Conservation (phyloP, 441 rosid genomes). For the Eutrema salsugineum region DNA sequence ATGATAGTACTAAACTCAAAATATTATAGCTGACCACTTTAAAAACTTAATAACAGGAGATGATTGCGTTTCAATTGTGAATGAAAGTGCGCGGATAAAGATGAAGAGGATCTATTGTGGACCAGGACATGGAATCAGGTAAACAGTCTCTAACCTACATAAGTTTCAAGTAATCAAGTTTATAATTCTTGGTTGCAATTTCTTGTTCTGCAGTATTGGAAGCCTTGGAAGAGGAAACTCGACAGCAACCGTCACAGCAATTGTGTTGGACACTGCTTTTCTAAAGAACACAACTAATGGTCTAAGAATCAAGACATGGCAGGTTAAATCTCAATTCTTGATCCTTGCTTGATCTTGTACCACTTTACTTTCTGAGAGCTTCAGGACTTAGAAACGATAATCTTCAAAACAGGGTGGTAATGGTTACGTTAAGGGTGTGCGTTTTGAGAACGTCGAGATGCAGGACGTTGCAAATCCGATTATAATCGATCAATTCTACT, state of each 20-base stretch:
- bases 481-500: constrained; percentile 93
- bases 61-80: constrained; percentile 92
- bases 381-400: neutral
- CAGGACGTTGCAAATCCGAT: constrained; percentile 83
- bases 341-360: neutral
- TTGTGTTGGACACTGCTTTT: constrained; percentile 84
- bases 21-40: neutral
- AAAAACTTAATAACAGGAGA: constrained; percentile 58
- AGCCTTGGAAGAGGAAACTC: constrained; percentile 90
- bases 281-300: constrained; percentile 81
- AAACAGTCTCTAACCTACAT: too few species aligned
- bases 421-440: constrained; percentile 83
- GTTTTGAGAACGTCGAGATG: constrained; percentile 80
- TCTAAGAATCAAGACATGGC: constrained; percentile 96
- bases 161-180: too few species aligned
- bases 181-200: neutral
- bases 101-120: constrained; percentile 89
- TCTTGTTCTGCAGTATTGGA: constrained; percentile 59
- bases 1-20: neutral
- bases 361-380: neutral
- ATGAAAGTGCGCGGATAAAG: constrained; percentile 68
- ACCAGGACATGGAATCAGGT: constrained; percentile 98
- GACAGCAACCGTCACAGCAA: constrained; percentile 67
- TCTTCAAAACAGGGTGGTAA: constrained; percentile 66
- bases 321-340: constrained; percentile 47